Percentiles rank a stretch among this genome's conserved stretches.
Evolutionary conservation across 2,329 filamentous ascomycete species (phyloP).

Genomic region (Pseudocercospora fijiensis): DNA sequence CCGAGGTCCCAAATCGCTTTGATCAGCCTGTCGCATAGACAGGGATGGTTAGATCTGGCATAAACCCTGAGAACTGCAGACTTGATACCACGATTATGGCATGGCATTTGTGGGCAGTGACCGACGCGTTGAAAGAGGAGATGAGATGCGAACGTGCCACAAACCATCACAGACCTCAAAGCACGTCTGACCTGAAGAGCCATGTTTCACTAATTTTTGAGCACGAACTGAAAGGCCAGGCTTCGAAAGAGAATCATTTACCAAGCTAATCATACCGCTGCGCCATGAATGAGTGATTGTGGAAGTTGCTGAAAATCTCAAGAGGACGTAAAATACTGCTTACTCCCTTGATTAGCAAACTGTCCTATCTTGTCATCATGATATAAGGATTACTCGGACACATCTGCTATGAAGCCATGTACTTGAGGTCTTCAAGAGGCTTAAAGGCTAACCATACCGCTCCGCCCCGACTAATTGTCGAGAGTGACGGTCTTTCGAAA

Average conservation of each 20-base stretch:
- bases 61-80: not conserved
- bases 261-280: not conserved
- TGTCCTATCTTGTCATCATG: not conserved
- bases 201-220: too few species aligned
- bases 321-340: not conserved
- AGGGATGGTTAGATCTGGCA: not conserved
- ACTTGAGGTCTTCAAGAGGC: not conserved
- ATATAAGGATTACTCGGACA: not conserved
- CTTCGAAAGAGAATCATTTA: too few species aligned
- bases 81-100: conserved; percentile 7
- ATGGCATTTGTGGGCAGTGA: not conserved
- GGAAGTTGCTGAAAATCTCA: not conserved
- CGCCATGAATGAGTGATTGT: not conserved
- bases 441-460: not conserved
- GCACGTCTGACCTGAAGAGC: too few species aligned
- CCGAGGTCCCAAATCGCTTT: conserved; percentile 56
- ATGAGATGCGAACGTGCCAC: not conserved
- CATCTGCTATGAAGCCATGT: not conserved
- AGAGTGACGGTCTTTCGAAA: not conserved
- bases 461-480: not conserved
- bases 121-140: not conserved
- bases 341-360: too few species aligned
- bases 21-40: conserved; percentile 1
- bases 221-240: too few species aligned
- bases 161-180: too few species aligned